Base-by-base conservation (phyloP, 345 rosid genomes). In the Toxicodendron radicans region DNA sequence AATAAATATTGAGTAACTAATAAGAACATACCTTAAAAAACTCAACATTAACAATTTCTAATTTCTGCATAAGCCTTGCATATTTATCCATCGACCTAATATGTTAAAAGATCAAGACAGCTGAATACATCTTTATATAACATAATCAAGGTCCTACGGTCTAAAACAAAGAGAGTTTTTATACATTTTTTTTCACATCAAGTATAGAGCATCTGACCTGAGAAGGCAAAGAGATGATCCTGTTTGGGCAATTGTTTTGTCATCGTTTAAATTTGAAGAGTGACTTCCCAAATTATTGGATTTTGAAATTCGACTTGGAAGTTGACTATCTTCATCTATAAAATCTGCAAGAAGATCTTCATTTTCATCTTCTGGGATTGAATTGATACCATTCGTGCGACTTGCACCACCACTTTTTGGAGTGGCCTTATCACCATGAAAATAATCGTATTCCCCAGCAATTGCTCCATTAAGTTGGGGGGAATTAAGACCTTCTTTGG, bases 261-360 rank as follows among this genome's bases (percentile, higher is more conserved):
- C 89, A 68, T 69, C 80, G 87, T 83, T 89, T 72, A 80, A 78
- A 66, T 82, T 82, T 58, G 83, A 80, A 62, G 80, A 74, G 64
- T 76, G 77, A 75, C 72, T 85, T 77, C 81, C 86, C 38, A 75
- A 71, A 74, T 51, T 57, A 65, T 64, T 83, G 58, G 82, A 77
- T 79, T 85, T 93, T 63, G 91, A 90, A 78, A 88, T 91, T 80
- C 94, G 85, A 85, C 98, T 91, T 41, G 98, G 98, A 64, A 90
- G 99, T 85, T 95, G 99, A 85, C 99, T 96, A 78, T 93, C 98
- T 81, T 96, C 99, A 17, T 96, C 99, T 77, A 96, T 93, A 74
- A 89, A 93, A 82, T 96, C 98, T 30, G 98, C 99, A 77, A 88
- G 97, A 74, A 93, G 91, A 85, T 93, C 98, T 85, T 96, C 99